Conservation (phyloP, 108 stramenopile species). For the Nitzschia sp. region DNA sequence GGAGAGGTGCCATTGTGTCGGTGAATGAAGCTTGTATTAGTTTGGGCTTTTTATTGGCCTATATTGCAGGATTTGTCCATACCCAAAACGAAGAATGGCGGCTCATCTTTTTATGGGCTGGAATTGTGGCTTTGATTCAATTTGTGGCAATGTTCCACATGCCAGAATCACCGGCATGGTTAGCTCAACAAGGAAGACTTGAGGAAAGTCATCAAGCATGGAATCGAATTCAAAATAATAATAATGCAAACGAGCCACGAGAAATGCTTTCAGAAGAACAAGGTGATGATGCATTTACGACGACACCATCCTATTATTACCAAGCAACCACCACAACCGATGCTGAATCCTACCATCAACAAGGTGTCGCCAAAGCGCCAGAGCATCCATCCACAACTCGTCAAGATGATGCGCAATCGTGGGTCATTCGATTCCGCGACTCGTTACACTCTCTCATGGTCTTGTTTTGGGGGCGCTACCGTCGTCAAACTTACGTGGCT, state of each 20-base stretch:
- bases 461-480: conserved; percentile 24
- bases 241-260: background rate
- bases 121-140: conserved; percentile 63
- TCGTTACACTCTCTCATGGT: background rate
- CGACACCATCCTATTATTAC: background rate
- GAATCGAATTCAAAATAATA: conserved; percentile 31
- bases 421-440: background rate
- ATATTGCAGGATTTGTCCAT: conserved; percentile 45
- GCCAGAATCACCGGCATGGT: conserved; percentile 79
- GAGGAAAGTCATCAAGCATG: conserved; percentile 37
- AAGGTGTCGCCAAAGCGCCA: background rate
- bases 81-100: conserved; percentile 46
- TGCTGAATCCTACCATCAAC: background rate
- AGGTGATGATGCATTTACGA: background rate
- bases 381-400: background rate
- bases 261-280: background rate
- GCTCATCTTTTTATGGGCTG: conserved; percentile 57
- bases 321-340: background rate
- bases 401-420: background rate
- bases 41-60: conserved; percentile 74
- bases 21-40: conserved; percentile 80
- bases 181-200: conserved; percentile 41
- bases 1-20: conserved; percentile 70
- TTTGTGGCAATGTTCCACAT: conserved; percentile 63
- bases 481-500: conserved; percentile 55